phyloP scores from a whole-genome alignment of 1,139 yeast genomes.

The Yamadazyma diospyri region DNA sequence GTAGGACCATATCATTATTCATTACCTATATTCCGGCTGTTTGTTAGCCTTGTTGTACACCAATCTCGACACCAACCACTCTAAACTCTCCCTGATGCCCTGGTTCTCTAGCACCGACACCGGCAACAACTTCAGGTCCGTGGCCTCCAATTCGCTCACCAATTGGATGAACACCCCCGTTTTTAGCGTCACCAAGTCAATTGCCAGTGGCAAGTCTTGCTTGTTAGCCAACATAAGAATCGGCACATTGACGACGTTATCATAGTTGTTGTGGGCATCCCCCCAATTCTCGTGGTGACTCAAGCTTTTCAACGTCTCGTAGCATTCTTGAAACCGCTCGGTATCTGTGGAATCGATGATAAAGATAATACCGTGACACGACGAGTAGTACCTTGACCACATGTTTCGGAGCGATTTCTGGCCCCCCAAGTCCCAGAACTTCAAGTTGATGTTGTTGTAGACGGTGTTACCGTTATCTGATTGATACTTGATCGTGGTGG shows the following conservation, averaged over 20 bases:
- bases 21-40: slow-evolving; percentile 55
- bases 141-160: slow-evolving; percentile 81
- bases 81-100: slow-evolving; percentile 82
- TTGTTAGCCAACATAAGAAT: slow-evolving; percentile 92
- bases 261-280: slow-evolving; percentile 43
- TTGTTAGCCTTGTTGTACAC: slow-evolving; percentile 71
- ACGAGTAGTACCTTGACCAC: slow-evolving; percentile 84
- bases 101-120: slow-evolving; percentile 85
- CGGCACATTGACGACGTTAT: slow-evolving; percentile 63
- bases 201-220: slow-evolving; percentile 76
- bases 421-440: slow-evolving; percentile 97
- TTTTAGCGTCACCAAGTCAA: slow-evolving; percentile 74
- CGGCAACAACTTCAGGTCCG: slow-evolving; percentile 87
- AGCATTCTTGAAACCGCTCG: slow-evolving; percentile 79
- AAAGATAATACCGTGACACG: slow-evolving; percentile 89
- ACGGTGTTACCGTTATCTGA: slow-evolving; percentile 22
- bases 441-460: slow-evolving; percentile 54
- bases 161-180: slow-evolving; percentile 75
- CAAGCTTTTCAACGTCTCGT: slow-evolving; percentile 51
- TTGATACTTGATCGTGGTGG: slow-evolving; percentile 42
- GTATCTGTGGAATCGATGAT: slow-evolving; percentile 90
- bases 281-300: slow-evolving; percentile 43
- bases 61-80: slow-evolving; percentile 80
- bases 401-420: slow-evolving; percentile 75
- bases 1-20: background rate